phyloP scores from a whole-genome alignment of 805 yeast species.

The Candida endomychidarum region DNA sequence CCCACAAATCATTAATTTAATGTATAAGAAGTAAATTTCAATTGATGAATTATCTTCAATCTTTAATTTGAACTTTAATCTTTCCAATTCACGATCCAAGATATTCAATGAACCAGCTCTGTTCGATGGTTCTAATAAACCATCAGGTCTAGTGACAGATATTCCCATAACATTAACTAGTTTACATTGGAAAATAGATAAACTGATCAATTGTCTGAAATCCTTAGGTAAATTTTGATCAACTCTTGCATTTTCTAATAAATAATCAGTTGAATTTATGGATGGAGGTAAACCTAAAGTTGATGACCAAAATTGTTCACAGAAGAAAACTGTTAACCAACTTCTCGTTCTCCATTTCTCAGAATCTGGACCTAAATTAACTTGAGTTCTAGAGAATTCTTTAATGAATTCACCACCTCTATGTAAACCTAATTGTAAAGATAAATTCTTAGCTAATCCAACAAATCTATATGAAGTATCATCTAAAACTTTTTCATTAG shows the following conservation, averaged over 20 bases:
- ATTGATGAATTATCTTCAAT: constrained; percentile 65
- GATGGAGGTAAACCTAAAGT: constrained; percentile 86
- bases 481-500: constrained; percentile 87
- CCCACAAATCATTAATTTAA: constrained; percentile 77
- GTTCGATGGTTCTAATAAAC: constrained; percentile 78
- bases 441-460: constrained; percentile 80
- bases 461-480: constrained; percentile 89
- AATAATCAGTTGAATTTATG: constrained; percentile 72
- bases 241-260: constrained; percentile 74
- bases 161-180: constrained; percentile 84
- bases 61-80: constrained; percentile 63
- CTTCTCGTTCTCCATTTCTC: constrained; percentile 93
- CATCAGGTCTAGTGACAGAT: constrained; percentile 82
- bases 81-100: constrained; percentile 73
- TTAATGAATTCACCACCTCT: constrained; percentile 83
- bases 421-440: constrained; percentile 85
- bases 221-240: constrained; percentile 65
- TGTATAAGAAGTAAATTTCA: constrained; percentile 76
- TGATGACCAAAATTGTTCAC: constrained; percentile 90
- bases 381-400: constrained; percentile 89
- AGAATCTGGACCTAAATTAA: constrained; percentile 77
- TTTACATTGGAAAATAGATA: constrained; percentile 82
- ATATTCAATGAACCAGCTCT: constrained; percentile 79
- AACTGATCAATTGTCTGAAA: constrained; percentile 67
- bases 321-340: constrained; percentile 85